Evolutionary conservation across 2,329 filamentous ascomycete species (phyloP), one percentile per base, ranked within the genome.

Genomic region (Aspergillus pseudonomiae): DNA sequence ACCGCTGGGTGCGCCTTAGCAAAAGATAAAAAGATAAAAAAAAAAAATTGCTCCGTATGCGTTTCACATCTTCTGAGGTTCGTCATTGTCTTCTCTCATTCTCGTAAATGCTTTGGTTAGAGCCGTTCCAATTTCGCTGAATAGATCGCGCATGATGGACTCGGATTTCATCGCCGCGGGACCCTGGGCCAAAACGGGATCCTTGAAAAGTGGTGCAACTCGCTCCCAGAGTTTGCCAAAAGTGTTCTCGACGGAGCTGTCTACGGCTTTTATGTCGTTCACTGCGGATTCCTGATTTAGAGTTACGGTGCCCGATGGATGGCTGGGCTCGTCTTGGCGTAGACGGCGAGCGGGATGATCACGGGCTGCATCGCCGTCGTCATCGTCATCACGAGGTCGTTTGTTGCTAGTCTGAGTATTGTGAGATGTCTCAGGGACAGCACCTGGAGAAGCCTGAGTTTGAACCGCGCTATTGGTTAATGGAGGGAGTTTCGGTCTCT

Each of bases 61-160:
- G 14, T 24, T 21, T 55, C 32, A 55, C 19, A 41, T 50, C 48
- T 57, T 48, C 59, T 28, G 54, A 58, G 26, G 24, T 57, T 54
- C 55, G 43, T 50, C 26, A 55, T 41, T 46, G 60, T 57, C 52
- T 26, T 64, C 56, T 67, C 57, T 26, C 34, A 68, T 60, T 59
- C 61, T 63, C 46, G 65, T 32, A 28, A 68, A 63, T 2, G 67
- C 67, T 32, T 60, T 60, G 12, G 65, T 61, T 48, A 68, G 58
- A 9, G 67, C 62, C 45, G 62, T 56, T 45, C 65, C 67, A 26
- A 68, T 62, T 41, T 68, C 67, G 41, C 66, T 63, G 21, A 68
- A 67, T 7, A 68, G 60, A 24, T 68, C 65, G 30, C 65, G 63
- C 61, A 68, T 64, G 43, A 68, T 67, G 9, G 63, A 60, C 28